Evolutionary conservation across 116 monocot species (phyloP), one percentile per base, ranked within the genome.

Genomic region (Thalassia testudinum): DNA sequence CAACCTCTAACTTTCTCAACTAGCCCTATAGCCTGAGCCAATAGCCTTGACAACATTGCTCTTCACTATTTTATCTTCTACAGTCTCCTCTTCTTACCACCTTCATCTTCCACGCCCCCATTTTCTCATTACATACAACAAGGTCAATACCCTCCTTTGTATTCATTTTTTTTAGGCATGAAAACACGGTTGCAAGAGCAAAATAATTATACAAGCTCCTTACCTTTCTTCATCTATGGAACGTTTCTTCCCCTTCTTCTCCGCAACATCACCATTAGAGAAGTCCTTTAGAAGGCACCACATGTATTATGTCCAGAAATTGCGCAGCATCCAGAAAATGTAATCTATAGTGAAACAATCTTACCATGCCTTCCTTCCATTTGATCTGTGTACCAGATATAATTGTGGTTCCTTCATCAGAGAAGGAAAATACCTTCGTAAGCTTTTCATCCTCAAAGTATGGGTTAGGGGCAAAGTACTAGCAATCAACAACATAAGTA

Each of bases 201-300:
- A 40, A 40, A 14, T 40, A 40, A 40, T 40, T 40, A 40, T 8
- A 40, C 40, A 40, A 40, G 40, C 7, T 8, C 40, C 22, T 25
- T 24, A 83, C 87, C 87, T 87, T 59, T 87, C 82, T 49, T 87
- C 87, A 48, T 16, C 17, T 28, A 65, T 27, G 13, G 81, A 55
- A n/a, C 87, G 63, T 50, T 87, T 87, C 4, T 60, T 62, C 11
- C 78, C 82, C 48, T 82, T 75, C 54, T 69, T 75, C 37, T 65
- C 64, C 64, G 74, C 57, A 56, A 53, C 56, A 53, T 42, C 65
- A 21, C 78, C 87, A 57, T 78, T 87, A 12, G 67, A 29, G 59
- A 73, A 52, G 51, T 70, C 63, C 87, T 82, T 50, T 1, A 7
- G 15, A 45, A n/a, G 15, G 4, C 3, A 3, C 30, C 3, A 34